These are phyloP conservation scores for Microcos paniculata DNA, from an alignment of 345 rosid species.

Conservation along the genomic window DNA sequence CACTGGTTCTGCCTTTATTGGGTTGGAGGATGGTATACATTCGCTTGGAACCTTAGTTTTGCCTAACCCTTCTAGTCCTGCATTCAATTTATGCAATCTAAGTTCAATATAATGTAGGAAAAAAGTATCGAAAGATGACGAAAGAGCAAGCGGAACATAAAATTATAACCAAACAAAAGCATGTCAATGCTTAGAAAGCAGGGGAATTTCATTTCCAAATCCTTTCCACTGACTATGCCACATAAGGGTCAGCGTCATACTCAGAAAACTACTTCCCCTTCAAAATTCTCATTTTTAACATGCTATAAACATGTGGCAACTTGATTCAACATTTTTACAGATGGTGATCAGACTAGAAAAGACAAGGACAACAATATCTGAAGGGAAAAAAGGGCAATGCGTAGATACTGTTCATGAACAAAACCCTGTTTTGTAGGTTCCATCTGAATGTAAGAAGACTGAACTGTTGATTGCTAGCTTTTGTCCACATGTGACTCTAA, in stretches of 20 bases:
- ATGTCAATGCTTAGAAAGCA: background rate
- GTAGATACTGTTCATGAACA: background rate
- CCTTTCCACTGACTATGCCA: background rate
- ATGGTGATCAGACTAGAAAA: background rate
- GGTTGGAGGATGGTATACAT: background rate
- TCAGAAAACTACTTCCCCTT: background rate
- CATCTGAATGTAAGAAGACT: background rate
- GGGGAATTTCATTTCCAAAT: background rate
- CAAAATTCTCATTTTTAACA: background rate
- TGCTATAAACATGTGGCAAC: background rate
- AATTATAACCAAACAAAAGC: background rate
- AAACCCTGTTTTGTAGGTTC: background rate
- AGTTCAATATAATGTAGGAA: background rate
- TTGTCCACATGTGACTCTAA: background rate
- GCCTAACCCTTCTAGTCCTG: conserved; percentile 15
- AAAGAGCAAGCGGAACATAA: background rate
- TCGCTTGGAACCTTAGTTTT: background rate
- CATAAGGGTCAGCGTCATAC: no score
- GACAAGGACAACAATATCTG: background rate
- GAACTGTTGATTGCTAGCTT: background rate
- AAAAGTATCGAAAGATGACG: background rate
- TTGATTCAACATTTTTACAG: background rate
- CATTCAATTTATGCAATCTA: conserved; percentile 1
- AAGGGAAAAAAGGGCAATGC: background rate
- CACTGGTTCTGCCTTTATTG: background rate